Evolutionary conservation across 176 grass and related monocot species (phyloP), one percentile per base, ranked within the genome.

Genomic region (Eragrostis curvula): DNA sequence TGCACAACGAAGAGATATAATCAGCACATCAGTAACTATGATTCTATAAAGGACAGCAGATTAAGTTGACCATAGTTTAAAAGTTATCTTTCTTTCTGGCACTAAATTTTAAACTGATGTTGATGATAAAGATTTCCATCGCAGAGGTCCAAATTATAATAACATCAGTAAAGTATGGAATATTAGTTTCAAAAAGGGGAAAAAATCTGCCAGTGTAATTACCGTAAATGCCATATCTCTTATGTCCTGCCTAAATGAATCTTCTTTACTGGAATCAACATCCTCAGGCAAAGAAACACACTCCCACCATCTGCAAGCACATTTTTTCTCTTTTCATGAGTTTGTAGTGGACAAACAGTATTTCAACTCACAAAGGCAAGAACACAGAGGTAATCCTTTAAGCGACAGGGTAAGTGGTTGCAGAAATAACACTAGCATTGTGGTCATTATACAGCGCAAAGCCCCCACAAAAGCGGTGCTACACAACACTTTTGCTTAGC

Each of bases 281-380:
- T 93, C 85, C n/a, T 93, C 91, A 59, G 96, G 96, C 90, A 99
- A 90, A 59, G 96, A 85, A 92, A 98, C 56, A 85, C 85, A 96
- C 47, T 98, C 96, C 96, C 93, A 98, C 96, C 96, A 98, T 79
- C 96, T 98, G 87, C 87, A 91, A 77, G 7, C 66, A 77, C 59
- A 83, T 66, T 6, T 66, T 75, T 50, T 43, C 2, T 2, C 55
- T 53, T 69, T 25, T 24, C 51, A 80, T 24, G 69, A 46, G 30
- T 75, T 68, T 29, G 78, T 28, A 23, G 24, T 52, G 41, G 44
- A 71, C 18, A 66, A 76, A 68, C 20, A 46, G 16, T 15, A 62
- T 62, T n/a, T 75, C 36, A 84, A 75, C 64, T 51, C 20, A 15
- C 27, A 65, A 63, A 2, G 8, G 6, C 20, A 88, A 68, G 24